Evolutionary conservation across 1,139 yeast genomes (phyloP), one percentile per base, ranked within the genome.

Genomic region (Torulaspora pretoriensis): DNA sequence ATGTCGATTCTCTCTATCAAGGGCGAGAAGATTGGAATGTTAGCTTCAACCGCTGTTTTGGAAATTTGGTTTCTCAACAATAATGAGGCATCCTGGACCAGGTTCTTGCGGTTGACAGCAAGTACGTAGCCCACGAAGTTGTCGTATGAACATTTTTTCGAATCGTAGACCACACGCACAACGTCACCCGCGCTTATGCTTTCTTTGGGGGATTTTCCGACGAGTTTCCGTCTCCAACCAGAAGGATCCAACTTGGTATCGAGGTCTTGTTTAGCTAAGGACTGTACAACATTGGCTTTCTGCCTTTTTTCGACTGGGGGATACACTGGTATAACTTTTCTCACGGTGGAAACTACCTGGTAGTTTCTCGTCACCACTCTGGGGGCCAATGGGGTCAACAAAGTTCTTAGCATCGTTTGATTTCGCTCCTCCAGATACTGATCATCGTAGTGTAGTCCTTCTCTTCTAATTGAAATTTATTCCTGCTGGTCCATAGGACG

Each of bases 1-100:
- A 86, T 65, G 65, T 89, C 96, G 47, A 89, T 73, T 65, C 83
- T 78, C 54, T 80, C 77, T 48, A 89, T 74, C 44, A 78, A 73
- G 19, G 96, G 96, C 53, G 83, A 85, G 71, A 75, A 89, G 29
- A 89, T 68, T 24, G 90, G 90, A 45, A 87, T 77, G 53, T 92
- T 73, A 53, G 83, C 70, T 62, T 89, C 97, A 40, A 87, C 90
- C 44, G 95, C 95, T 14, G 86, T 69, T 58, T 83, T 83, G 50
- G 81, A 75, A 56, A 86, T 72, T 63, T 83, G 86, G 64, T 88
- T 87, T 73, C 97, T 81, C 52, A 89, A 68, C 47, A 87, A 71
- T 23, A 89, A 68, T 53, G 84, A 83, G 23, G 92, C 76, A 41
- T 87, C 88, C 40, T 61, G 64, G 10, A 48, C 32, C 38, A 83